Conservation (phyloP, 2,329 filamentous ascomycete genomes). For the Ophiostoma ulmi region DNA sequence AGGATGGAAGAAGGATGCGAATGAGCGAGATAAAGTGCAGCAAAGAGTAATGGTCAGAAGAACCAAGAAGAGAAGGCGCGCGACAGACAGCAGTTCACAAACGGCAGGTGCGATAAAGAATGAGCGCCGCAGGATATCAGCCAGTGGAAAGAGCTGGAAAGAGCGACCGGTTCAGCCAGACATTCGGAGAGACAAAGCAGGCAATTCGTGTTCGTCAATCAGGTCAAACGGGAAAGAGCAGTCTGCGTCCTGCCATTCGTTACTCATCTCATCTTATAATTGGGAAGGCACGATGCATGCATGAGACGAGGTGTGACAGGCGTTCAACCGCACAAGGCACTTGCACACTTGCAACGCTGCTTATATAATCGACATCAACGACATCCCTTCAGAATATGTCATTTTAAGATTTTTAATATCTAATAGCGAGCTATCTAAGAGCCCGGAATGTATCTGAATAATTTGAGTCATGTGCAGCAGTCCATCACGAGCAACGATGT, state of each 20-base stretch:
- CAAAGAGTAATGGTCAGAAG: neutral
- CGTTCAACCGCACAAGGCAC: neutral
- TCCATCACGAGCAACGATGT: neutral
- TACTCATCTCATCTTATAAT: neutral
- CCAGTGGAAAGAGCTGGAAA: conserved; percentile 8
- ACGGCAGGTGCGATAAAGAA: conserved; percentile 7
- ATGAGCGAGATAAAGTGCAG: neutral
- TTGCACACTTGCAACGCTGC: neutral
- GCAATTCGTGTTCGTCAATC: too few species aligned
- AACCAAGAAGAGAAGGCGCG: neutral
- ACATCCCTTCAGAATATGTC: neutral
- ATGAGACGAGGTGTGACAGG: neutral
- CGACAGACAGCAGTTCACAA: neutral
- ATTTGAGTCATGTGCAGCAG: neutral
- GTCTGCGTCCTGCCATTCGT: neutral
- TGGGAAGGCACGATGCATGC: neutral
- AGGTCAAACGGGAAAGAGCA: neutral
- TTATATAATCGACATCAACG: neutral
- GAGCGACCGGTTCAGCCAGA: neutral
- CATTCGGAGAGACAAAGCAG: too few species aligned
- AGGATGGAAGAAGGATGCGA: neutral
- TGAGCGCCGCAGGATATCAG: neutral
- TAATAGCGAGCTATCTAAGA: neutral
- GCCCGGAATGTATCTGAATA: too few species aligned
- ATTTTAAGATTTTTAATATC: neutral